phyloP scores from a whole-genome alignment of 371 early-diverging fungal genomes.

The Funneliformis caledonium region DNA sequence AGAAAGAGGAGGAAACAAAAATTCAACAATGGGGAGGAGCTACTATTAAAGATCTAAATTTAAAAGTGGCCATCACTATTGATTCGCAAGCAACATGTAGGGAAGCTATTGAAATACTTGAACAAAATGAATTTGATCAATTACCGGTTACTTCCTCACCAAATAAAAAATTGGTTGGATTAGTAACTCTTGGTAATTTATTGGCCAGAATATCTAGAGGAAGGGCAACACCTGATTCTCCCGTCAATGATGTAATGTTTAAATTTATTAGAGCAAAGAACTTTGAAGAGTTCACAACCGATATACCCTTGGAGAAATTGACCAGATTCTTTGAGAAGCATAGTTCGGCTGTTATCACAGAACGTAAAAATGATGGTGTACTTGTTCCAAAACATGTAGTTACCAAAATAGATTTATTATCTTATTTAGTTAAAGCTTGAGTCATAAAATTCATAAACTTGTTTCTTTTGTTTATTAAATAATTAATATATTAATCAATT shows the following conservation, averaged over 20 bases:
- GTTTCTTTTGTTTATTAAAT: no score
- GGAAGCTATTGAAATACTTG: constrained; percentile 88
- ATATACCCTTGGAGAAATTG: constrained; percentile 83
- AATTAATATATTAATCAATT: no score
- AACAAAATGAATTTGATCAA: constrained; percentile 91
- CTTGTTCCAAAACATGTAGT: constrained; percentile 81
- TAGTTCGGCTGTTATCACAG: constrained; percentile 89
- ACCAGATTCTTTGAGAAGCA: constrained; percentile 90
- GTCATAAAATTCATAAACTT: no score
- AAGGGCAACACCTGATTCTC: constrained; percentile 66
- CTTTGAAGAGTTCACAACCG: constrained; percentile 82
- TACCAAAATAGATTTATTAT: constrained; percentile 90
- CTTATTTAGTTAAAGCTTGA: constrained; percentile 67
- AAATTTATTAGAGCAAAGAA: constrained; percentile 64
- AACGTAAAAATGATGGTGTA: constrained; percentile 51
- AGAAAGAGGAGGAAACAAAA: constrained; percentile 67
- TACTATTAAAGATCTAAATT: constrained; percentile 76
- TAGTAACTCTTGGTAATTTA: constrained; percentile 88
- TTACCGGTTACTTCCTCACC: constrained; percentile 82
- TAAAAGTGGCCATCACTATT: constrained; percentile 84
- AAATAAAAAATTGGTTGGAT: constrained; percentile 70
- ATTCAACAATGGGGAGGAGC: constrained; percentile 81
- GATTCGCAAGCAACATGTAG: constrained; percentile 65
- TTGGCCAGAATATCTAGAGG: constrained; percentile 82
- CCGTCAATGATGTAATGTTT: constrained; percentile 85